Percentiles rank a stretch among this genome's conserved stretches.
Conservation (phyloP, 768 basidiomycete genomes). For the Gymnopilus junonius region DNA sequence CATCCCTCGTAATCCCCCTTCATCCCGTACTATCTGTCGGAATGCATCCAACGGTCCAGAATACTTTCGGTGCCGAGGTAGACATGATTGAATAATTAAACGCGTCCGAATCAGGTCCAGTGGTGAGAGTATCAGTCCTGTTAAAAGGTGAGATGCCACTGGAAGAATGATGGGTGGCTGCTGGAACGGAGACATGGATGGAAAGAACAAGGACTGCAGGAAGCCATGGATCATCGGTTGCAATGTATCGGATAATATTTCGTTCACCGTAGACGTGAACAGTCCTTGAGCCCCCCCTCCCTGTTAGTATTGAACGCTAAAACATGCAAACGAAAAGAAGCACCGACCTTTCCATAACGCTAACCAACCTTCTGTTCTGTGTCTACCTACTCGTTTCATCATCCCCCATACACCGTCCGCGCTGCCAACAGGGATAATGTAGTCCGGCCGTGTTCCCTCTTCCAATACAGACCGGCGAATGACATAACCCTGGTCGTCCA, state of each 20-base stretch:
- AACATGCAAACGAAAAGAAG: neutral
- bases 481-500: conserved; percentile 80
- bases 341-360: conserved; percentile 88
- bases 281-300: conserved; percentile 68
- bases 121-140: conserved; percentile 87
- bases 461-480: conserved; percentile 73
- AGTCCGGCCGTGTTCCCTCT: conserved; percentile 79
- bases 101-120: conserved; percentile 89
- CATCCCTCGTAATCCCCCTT: conserved; percentile 78
- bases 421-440: conserved; percentile 84
- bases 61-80: conserved; percentile 69
- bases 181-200: conserved; percentile 61
- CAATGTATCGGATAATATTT: conserved; percentile 73
- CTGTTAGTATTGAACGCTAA: conserved; percentile 3
- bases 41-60: conserved; percentile 81
- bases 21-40: conserved; percentile 72
- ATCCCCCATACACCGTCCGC: conserved; percentile 92
- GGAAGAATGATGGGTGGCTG: conserved; percentile 72
- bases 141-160: conserved; percentile 83
- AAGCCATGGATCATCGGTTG: conserved; percentile 80
- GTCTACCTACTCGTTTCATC: conserved; percentile 84
- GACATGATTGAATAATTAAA: conserved; percentile 83
- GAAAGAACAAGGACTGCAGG: conserved; percentile 72
- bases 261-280: conserved; percentile 80
- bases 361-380: conserved; percentile 87